Evolutionary conservation across 2,329 filamentous ascomycete genomes (phyloP).

Genomic region (Aureobasidium sp.): DNA sequence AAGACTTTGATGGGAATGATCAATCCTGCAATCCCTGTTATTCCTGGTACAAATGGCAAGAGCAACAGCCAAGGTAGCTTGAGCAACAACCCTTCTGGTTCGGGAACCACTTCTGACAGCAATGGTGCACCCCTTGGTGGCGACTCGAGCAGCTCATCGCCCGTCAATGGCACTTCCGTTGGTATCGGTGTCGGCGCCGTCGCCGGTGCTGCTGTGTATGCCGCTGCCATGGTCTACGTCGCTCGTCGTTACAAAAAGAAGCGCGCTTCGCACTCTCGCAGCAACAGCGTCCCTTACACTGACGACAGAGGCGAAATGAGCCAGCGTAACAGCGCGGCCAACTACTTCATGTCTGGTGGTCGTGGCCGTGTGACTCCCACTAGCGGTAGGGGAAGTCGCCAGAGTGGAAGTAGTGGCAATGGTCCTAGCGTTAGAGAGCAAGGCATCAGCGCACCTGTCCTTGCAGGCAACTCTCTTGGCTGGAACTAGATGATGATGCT

Average conservation of each 20-base stretch:
- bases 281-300: conserved; percentile 69
- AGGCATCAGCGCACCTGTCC: conserved; percentile 82
- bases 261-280: conserved; percentile 57
- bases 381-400: conserved; percentile 37
- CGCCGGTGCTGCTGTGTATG: conserved; percentile 75
- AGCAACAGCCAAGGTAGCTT: conserved; percentile 35
- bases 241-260: conserved; percentile 82
- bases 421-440: conserved; percentile 56
- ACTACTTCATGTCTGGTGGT: conserved; percentile 62
- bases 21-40: conserved; percentile 72
- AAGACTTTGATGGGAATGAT: conserved; percentile 70
- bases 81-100: conserved; percentile 33
- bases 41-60: conserved; percentile 41
- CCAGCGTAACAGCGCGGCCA: conserved; percentile 32
- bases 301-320: conserved; percentile 45
- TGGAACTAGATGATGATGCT: conserved; percentile 63
- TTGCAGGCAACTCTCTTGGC: conserved; percentile 88
- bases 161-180: conserved; percentile 56
- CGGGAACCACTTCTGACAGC: conserved; percentile 28
- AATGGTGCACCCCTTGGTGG: conserved; percentile 45
- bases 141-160: conserved; percentile 47
- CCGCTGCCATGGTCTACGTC: conserved; percentile 88
- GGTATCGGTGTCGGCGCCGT: conserved; percentile 71
- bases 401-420: conserved; percentile 33
- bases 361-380: conserved; percentile 35